Evolutionary conservation across 441 rosid species (phyloP).

Genomic region (Aleurites moluccanus): DNA sequence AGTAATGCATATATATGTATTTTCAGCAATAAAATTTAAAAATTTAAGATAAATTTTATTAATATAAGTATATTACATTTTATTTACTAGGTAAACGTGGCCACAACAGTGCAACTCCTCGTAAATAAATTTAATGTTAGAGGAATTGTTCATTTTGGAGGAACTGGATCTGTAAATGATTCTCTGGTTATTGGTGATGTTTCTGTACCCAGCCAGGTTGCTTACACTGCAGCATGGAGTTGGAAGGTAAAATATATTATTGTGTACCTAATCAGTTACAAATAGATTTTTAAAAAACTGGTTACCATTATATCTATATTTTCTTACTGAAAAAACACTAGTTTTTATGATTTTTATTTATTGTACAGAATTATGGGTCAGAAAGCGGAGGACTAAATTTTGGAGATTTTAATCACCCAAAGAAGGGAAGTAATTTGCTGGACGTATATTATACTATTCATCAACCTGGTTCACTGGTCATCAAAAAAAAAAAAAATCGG

Average conservation of each 20-base stretch:
- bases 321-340: background rate
- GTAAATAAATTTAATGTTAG: constrained; percentile 21
- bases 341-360: background rate
- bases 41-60: no score
- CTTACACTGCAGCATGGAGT: constrained; percentile 28
- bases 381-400: background rate
- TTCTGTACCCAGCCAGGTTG: constrained; percentile 25
- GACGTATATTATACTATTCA: background rate
- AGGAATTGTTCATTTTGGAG: constrained; percentile 34
- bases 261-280: no score
- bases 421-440: background rate
- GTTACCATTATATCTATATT: no score
- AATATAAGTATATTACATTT: no score
- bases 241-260: constrained; percentile 26
- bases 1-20: no score
- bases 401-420: constrained; percentile 10
- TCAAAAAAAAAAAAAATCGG: no score
- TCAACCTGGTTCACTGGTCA: background rate
- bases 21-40: no score
- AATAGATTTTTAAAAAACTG: no score
- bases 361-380: background rate
- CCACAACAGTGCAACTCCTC: constrained; percentile 27
- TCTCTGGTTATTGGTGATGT: constrained; percentile 29
- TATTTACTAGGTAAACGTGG: constrained; percentile 30
- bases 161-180: constrained; percentile 29